Percentiles rank a stretch among this genome's conserved stretches.
These are phyloP conservation scores for Nemania abortiva DNA, from an alignment of 2,329 filamentous ascomycete species.

Conservation along the genomic window DNA sequence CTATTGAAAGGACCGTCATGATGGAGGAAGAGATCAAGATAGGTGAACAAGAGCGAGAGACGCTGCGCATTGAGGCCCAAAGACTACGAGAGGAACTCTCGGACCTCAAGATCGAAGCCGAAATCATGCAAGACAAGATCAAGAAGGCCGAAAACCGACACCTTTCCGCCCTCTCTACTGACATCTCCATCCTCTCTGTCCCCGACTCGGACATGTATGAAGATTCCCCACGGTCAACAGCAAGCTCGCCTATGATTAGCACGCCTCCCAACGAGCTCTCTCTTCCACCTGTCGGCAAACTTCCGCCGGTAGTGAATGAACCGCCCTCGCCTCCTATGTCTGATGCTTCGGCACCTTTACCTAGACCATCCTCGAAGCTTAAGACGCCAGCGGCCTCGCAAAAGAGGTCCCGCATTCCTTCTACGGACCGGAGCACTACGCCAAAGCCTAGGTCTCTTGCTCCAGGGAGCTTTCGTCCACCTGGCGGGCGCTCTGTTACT, in stretches of 20 bases:
- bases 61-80: conserved; percentile 89
- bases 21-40: conserved; percentile 94
- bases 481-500: conserved; percentile 60
- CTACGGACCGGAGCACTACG: conserved; percentile 65
- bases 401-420: conserved; percentile 67
- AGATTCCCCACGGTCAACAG: conserved; percentile 82
- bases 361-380: conserved; percentile 62
- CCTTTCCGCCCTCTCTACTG: conserved; percentile 70
- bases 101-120: conserved; percentile 93
- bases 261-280: conserved; percentile 84
- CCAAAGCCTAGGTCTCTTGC: conserved; percentile 62
- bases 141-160: conserved; percentile 75
- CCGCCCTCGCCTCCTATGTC: conserved; percentile 96
- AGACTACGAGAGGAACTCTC: conserved; percentile 89
- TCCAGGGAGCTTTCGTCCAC: conserved; percentile 54
- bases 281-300: conserved; percentile 63
- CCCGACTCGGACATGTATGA: conserved; percentile 80
- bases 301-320: conserved; percentile 76
- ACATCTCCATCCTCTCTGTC: conserved; percentile 71
- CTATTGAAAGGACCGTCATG: conserved; percentile 91
- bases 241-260: conserved; percentile 89
- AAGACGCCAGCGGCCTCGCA: conserved; percentile 53
- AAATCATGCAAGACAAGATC: conserved; percentile 94
- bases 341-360: conserved; percentile 76
- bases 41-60: conserved; percentile 91